Conservation (phyloP, 345 rosid genomes). For the Eucalyptus regnans region DNA sequence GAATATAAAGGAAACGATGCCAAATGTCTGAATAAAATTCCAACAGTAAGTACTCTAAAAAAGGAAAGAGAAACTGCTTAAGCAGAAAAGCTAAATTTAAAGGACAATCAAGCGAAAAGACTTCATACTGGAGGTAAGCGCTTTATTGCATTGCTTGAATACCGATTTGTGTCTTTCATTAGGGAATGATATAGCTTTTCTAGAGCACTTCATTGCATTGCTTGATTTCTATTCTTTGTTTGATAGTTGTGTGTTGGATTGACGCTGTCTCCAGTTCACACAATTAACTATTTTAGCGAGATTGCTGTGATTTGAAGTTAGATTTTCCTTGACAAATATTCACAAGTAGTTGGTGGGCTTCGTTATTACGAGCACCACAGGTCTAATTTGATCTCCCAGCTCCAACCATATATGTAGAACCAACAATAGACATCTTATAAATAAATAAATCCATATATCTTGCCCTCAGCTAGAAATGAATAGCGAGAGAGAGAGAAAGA, state of each 20-base stretch:
- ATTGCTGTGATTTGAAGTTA: neutral
- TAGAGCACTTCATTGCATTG: neutral
- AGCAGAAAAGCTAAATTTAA: too few relatives aligned
- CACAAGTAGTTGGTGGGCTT: neutral
- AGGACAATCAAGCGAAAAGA: too few relatives aligned
- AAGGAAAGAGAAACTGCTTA: too few relatives aligned
- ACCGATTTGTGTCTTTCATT: neutral
- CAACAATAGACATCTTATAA: neutral
- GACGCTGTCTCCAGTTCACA: neutral
- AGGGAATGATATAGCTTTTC: neutral
- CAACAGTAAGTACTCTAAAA: too few relatives aligned
- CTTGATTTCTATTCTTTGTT: neutral
- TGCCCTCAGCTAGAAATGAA: neutral
- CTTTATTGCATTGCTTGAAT: neutral
- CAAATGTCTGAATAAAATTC: too few relatives aligned
- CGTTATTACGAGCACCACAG: neutral
- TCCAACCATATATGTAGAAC: neutral
- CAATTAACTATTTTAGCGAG: neutral
- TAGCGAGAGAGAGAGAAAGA: too few relatives aligned
- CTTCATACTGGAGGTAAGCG: too few relatives aligned
- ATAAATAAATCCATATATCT: neutral
- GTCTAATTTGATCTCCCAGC: neutral
- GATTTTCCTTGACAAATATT: neutral
- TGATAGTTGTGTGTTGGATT: neutral
- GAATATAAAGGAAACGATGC: too few relatives aligned